These are phyloP conservation scores for Przewalskia tangutica DNA, from an alignment of 257 asterid genomes.

Conservation along the genomic window DNA sequence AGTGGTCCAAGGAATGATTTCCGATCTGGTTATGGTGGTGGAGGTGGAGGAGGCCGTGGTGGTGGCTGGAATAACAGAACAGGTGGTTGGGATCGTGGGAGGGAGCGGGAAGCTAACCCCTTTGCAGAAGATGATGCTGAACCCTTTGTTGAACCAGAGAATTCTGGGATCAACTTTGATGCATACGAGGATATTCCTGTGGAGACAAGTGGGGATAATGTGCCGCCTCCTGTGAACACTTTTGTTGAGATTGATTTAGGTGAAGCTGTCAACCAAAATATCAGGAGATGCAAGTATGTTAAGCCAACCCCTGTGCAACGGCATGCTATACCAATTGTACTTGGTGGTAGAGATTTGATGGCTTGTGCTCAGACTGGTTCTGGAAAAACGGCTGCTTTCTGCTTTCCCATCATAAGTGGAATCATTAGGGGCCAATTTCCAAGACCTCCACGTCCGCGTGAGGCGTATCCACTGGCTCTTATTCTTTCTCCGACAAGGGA, in stretches of 20 bases:
- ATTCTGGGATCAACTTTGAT: constrained; percentile 36
- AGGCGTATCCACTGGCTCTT: constrained; percentile 58
- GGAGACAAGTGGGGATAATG: constrained; percentile 45
- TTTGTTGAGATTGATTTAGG: constrained; percentile 46
- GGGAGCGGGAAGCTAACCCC: constrained; percentile 61
- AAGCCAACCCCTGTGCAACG: constrained; percentile 45
- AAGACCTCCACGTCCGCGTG: constrained; percentile 27
- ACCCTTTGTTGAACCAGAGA: constrained; percentile 28
- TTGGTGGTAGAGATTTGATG: constrained; percentile 35
- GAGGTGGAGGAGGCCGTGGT: constrained; percentile 18
- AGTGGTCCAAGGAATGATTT: constrained; percentile 38
- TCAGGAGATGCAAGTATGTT: constrained; percentile 46
- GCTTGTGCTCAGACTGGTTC: constrained; percentile 60
- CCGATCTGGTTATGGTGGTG: constrained; percentile 13
- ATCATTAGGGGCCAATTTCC: constrained; percentile 32
- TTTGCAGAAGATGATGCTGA: constrained; percentile 28
- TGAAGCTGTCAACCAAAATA: constrained; percentile 34
- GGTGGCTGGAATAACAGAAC: constrained; percentile 51
- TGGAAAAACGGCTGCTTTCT: constrained; percentile 48
- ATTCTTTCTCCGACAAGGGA: constrained; percentile 73
- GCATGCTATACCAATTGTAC: constrained; percentile 35
- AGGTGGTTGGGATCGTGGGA: constrained; percentile 55
- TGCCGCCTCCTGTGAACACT: constrained; percentile 38
- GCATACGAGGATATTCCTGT: constrained; percentile 50
- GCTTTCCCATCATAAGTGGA: constrained; percentile 43